A percentile compares a stretch with the other conserved stretches of the same genome.
phyloP scores from a whole-genome alignment of 805 yeast genomes.

The Geotrichum ghanense region DNA sequence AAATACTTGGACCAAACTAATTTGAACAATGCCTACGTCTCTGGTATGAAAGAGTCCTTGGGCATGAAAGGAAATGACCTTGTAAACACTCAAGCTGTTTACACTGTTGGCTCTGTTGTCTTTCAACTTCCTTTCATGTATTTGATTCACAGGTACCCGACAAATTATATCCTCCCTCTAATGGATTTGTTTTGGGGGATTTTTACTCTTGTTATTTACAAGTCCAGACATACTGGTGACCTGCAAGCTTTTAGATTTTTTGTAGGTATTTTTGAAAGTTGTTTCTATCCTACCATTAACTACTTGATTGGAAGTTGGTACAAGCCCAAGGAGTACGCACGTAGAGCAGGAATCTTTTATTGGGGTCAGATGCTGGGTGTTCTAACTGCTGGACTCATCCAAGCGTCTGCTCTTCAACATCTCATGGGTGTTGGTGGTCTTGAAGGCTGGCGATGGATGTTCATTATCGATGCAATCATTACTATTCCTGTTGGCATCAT shows the following conservation, averaged over 20 bases:
- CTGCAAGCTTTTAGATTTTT: conserved; percentile 55
- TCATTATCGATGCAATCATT: conserved; percentile 51
- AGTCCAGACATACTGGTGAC: conserved; percentile 36
- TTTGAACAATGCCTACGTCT: conserved; percentile 52
- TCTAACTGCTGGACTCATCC: conserved; percentile 51
- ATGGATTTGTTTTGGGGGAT: conserved; percentile 61
- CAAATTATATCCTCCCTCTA: conserved; percentile 40
- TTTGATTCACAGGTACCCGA: conserved; percentile 42
- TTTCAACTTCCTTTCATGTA: conserved; percentile 56
- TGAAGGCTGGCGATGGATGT: conserved; percentile 66
- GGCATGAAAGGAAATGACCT: conserved; percentile 52
- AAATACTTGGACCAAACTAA: conserved; percentile 54
- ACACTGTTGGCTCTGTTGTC: conserved; percentile 45
- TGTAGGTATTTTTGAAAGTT: conserved; percentile 59
- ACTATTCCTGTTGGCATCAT: conserved; percentile 46
- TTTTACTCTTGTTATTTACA: conserved; percentile 46
- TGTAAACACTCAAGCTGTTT: conserved; percentile 45
- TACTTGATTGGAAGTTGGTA: conserved; percentile 41
- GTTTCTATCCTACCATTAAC: conserved; percentile 42
- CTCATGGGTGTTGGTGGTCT: conserved; percentile 42
- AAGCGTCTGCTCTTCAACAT: conserved; percentile 39
- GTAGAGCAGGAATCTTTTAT: conserved; percentile 54
- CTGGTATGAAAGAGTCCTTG: conserved; percentile 48
- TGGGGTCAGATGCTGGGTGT: conserved; percentile 53
- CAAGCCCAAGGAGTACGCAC: conserved; percentile 42